Conservation (phyloP, 306 rosid genomes). For the Cucurbita pepo region DNA sequence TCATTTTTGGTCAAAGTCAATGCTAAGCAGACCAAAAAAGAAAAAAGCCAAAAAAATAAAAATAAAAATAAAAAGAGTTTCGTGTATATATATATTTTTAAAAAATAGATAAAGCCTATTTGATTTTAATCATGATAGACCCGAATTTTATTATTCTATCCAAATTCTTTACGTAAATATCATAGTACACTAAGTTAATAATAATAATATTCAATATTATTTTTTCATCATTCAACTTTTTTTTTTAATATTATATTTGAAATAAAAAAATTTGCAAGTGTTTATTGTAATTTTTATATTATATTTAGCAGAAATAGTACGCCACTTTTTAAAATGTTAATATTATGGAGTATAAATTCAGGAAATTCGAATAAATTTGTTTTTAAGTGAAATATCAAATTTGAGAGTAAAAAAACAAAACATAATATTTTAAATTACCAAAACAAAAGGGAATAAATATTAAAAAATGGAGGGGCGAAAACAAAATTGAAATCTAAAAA, state of each 20-base stretch:
- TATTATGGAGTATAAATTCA: too few species aligned
- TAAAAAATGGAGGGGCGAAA: background rate
- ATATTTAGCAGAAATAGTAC: background rate
- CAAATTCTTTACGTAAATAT: background rate
- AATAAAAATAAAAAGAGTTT: too few species aligned
- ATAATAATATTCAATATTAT: background rate
- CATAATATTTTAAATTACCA: too few species aligned
- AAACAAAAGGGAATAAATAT: background rate
- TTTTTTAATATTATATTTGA: background rate
- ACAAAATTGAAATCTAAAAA: background rate
- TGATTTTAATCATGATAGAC: background rate
- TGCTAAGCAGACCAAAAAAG: background rate
- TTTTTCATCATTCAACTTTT: background rate
- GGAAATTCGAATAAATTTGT: too few species aligned
- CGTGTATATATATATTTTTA: too few species aligned
- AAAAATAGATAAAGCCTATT: too few species aligned
- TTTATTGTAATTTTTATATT: background rate
- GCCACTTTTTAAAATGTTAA: too few species aligned
- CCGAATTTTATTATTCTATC: background rate
- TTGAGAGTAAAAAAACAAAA: too few species aligned
- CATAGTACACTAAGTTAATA: too few species aligned
- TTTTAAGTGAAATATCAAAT: background rate
- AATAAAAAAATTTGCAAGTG: background rate
- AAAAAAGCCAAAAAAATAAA: background rate
- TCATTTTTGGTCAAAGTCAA: background rate